Conservation (phyloP, 1,284 basidiomycete genomes). For the Pseudozyma sp. region DNA sequence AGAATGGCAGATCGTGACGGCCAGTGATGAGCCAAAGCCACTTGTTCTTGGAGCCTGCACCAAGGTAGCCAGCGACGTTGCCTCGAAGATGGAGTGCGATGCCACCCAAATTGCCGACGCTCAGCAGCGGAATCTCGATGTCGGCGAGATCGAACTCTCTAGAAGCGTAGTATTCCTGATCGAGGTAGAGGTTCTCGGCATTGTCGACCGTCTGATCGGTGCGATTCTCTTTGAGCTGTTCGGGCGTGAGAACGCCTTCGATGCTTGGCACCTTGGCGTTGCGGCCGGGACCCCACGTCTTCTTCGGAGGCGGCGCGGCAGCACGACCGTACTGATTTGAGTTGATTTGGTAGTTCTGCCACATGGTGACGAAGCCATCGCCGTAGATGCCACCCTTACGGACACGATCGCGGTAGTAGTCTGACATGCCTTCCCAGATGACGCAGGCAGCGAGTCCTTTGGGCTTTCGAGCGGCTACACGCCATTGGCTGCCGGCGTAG, state of each 20-base stretch:
- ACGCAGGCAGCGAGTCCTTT: conserved; percentile 68
- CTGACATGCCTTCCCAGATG: conserved; percentile 68
- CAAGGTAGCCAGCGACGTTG: conserved; percentile 66
- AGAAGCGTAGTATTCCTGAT: conserved; percentile 62
- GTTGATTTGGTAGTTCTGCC: conserved; percentile 66
- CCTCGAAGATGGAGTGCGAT: conserved; percentile 67
- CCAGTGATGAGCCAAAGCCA: conserved; percentile 68
- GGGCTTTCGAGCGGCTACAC: conserved; percentile 67
- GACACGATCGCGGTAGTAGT: conserved; percentile 67
- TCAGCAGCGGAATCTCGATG: conserved; percentile 66
- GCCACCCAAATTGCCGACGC: conserved; percentile 68
- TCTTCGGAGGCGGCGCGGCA: conserved; percentile 9
- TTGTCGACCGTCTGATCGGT: conserved; percentile 64
- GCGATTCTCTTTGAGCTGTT: conserved; percentile 61
- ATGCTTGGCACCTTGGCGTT: conserved; percentile 53
- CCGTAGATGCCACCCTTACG: conserved; percentile 67
- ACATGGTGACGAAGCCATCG: conserved; percentile 64
- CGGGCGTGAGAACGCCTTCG: conserved; percentile 58
- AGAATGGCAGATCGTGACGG: conserved; percentile 68
- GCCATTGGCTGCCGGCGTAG: conserved; percentile 67
- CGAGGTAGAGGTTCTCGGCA: conserved; percentile 60
- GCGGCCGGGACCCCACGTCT: conserved; percentile 17
- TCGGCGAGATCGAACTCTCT: conserved; percentile 62
- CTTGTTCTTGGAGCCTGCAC: conserved; percentile 65
- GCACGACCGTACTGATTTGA: conserved; percentile 66